A percentile compares a stretch with the other conserved stretches of the same genome.
Evolutionary conservation across 148 eudicot species (phyloP).

Genomic region (Oxyria digyna): DNA sequence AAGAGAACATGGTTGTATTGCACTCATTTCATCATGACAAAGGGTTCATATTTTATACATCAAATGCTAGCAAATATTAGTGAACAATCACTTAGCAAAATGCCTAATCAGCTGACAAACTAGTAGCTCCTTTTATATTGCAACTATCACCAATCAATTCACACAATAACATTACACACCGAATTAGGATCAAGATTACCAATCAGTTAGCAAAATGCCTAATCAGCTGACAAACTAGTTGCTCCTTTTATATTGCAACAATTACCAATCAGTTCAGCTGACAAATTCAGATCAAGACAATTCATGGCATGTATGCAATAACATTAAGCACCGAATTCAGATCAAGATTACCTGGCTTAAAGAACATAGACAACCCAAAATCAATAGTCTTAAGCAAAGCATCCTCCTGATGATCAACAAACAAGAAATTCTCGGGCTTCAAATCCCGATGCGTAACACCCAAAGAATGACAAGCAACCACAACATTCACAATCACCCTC

Average conservation of each 20-base stretch:
- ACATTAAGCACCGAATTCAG: background rate
- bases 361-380: slow-evolving; percentile 19
- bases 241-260: background rate
- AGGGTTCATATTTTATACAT: background rate
- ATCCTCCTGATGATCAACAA: slow-evolving; percentile 12
- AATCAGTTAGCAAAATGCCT: too few relatives aligned
- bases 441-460: slow-evolving; percentile 16
- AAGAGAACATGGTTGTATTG: background rate
- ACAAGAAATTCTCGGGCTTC: slow-evolving; percentile 16
- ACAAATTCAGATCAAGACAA: too few relatives aligned
- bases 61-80: background rate
- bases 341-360: slow-evolving; percentile 10
- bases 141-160: too few relatives aligned
- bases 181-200: too few relatives aligned
- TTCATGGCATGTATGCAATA: background rate
- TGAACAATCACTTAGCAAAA: too few relatives aligned
- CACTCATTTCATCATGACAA: background rate
- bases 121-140: too few relatives aligned
- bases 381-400: slow-evolving; percentile 16
- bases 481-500: slow-evolving; percentile 12
- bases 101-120: too few relatives aligned
- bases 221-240: background rate
- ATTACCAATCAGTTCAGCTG: too few relatives aligned
- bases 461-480: slow-evolving; percentile 15
- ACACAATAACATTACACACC: too few relatives aligned